Evolutionary conservation across 306 rosid species (phyloP), one percentile per base, ranked within the genome.

Genomic region (Gillenia trifoliata): DNA sequence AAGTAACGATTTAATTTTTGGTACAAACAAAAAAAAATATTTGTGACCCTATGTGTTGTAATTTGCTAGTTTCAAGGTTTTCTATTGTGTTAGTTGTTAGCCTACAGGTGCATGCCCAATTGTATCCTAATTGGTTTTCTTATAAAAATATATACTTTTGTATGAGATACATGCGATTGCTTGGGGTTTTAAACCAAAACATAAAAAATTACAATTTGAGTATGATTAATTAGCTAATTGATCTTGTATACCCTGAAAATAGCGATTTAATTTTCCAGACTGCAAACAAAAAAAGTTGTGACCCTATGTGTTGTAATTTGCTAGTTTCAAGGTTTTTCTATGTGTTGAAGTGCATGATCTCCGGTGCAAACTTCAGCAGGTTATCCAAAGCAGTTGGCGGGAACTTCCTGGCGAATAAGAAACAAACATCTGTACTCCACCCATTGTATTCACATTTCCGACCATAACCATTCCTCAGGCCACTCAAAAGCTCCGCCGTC

Each of bases 331-430:
- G 12, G n/a, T 54, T 52, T 8, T 54, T 8, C 17, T 57, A 5
- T 22, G 64, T 57, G 52, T 29, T 29, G 66, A 30, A 62, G 38
- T 62, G 66, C 38, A 62, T 30, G 23, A 8, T 30, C 3, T 17
- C 26, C 20, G 40, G 23, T 17, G 41, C 75, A 59, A 77, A 49
- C 16, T 41, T 62, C 61, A 74, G 62, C 3, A 80, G 25, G 19
- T 40, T 30, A 33, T 62, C 72, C 68, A 80, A 63, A 11, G 83
- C n/a, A 19, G 41, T 62, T 5, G 76, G 75, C 49, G 83, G 38
- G 7, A 80, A 69, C 34, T 80, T 80, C 23, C 83, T 64, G 1
- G 83, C 83, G 28, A 80, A 80, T 55, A 80, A 26, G 31, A 62
- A 80, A 71, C 83, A 75, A 12, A 80, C 43, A 63, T 61, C 19